Evolutionary conservation across 371 early-diverging fungal species (phyloP), one percentile per base, ranked within the genome.

Genomic region (Mortierella sp.): DNA sequence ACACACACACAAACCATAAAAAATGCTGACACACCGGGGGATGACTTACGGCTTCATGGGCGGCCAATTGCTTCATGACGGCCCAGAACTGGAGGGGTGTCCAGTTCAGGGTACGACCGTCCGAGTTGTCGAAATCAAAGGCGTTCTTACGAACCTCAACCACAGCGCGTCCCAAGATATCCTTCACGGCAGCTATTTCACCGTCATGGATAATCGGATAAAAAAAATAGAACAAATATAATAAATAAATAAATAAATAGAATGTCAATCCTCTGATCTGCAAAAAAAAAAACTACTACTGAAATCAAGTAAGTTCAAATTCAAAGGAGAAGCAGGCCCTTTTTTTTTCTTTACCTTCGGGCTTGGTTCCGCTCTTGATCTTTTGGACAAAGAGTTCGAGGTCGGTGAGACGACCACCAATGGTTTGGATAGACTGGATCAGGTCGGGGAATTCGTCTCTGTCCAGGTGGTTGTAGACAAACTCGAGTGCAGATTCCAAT

Each of bases 331-430:
- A 38, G 28, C 26, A 7, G 34, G 50, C 16, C 0, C 3, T 16
- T 14, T 10, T 16, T 28, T 2, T 45, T 26, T 8, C 16, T 75
- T 82, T 89, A 94, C 95, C 91, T 44, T 88, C 75, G 0, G 94
- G 89, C 16, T 82, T 87, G 91, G 92, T 90, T 44, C 96, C 94
- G 44, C 95, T 91, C 73, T 94, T 91, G 80, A 97, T 92, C 84
- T 97, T 97, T 79, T 95, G 95, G 57, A 96, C 93, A 81, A 97
- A 89, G 11, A 95, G 84, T 80, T 97, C 95, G 70, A 98, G 84
- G 88, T 98, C 98, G 45, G 95, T 95, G 63, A 96, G 87, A 9
- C 98, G 92, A 24, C 98, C 98, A 28, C 98, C 98, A 0, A 98
- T 88, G 2, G 92, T 92, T 34, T 87, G 85, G 5, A 97, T 94